Percentiles rank a stretch among this genome's conserved stretches.
Conservation (phyloP, 371 early-diverging fungal genomes). For the Fennellomyces sp. region DNA sequence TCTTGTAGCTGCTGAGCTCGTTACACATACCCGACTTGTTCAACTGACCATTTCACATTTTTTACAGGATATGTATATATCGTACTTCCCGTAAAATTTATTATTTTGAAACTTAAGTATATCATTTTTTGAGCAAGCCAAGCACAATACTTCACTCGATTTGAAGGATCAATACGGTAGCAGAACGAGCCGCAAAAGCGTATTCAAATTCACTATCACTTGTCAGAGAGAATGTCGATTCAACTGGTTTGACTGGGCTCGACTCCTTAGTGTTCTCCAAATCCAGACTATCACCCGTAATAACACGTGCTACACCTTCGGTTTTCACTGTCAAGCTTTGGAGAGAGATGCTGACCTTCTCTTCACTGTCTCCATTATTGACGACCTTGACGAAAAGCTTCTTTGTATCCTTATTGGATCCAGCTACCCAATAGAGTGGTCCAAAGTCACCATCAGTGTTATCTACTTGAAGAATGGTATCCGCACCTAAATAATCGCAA, state of each 20-base stretch:
- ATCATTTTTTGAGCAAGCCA: too few relatives aligned
- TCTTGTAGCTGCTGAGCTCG: too few relatives aligned
- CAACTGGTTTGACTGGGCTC: slow-evolving; percentile 6
- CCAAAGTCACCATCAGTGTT: slow-evolving; percentile 18
- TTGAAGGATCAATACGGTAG: slow-evolving; percentile 17
- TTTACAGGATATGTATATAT: too few relatives aligned
- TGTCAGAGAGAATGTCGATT: slow-evolving; percentile 12
- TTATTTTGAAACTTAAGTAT: too few relatives aligned
- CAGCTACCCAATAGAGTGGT: slow-evolving; percentile 31
- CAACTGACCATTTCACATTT: too few relatives aligned
- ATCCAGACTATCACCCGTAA: slow-evolving; percentile 8
- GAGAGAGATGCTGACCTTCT: slow-evolving; percentile 16
- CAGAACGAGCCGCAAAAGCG: slow-evolving; percentile 18
- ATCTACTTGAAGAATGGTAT: slow-evolving; percentile 26
- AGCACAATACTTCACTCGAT: slow-evolving; percentile 3
- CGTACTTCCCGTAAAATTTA: too few relatives aligned
- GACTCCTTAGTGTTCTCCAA: slow-evolving; percentile 8
- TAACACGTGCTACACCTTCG: slow-evolving; percentile 17
- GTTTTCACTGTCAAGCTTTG: slow-evolving; percentile 11
- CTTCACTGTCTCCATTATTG: slow-evolving; percentile 16
- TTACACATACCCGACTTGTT: too few relatives aligned
- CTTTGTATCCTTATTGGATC: slow-evolving; percentile 16
- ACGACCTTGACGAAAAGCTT: slow-evolving; percentile 26
- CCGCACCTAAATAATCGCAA: too few relatives aligned
- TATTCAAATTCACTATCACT: slow-evolving; percentile 13